Evolutionary conservation across 345 rosid species (phyloP).

Genomic region (Barbarea vulgaris): DNA sequence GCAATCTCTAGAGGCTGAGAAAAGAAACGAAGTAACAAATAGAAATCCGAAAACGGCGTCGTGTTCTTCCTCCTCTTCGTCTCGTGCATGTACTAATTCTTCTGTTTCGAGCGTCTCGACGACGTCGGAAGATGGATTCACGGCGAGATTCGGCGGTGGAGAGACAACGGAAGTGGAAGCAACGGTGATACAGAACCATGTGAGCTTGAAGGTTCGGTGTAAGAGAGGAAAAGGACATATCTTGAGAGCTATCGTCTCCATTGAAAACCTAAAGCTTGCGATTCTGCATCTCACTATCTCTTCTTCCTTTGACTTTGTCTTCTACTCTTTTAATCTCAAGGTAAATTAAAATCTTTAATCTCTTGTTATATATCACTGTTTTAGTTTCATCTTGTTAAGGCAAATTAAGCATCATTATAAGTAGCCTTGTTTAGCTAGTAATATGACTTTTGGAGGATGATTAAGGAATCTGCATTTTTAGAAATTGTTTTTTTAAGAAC

Average conservation of each 20-base stretch:
- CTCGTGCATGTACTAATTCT: conserved; percentile 37
- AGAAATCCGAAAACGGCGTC: conserved; percentile 37
- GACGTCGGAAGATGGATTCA: conserved; percentile 53
- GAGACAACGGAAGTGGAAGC: conserved; percentile 62
- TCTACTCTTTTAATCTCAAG: conserved; percentile 84
- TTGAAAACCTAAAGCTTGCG: conserved; percentile 60
- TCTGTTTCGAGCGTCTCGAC: conserved; percentile 31
- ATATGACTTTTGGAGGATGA: not conserved
- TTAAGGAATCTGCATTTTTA: not conserved
- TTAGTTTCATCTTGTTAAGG: not conserved
- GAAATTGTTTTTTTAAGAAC: not conserved
- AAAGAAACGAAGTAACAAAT: conserved; percentile 29
- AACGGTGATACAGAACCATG: conserved; percentile 58
- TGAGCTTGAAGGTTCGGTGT: conserved; percentile 64
- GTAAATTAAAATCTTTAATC: conserved; percentile 34
- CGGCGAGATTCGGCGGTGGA: conserved; percentile 45
- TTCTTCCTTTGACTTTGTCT: conserved; percentile 48
- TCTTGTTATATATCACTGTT: not conserved
- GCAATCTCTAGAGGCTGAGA: conserved; percentile 58
- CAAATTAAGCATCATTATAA: not conserved
- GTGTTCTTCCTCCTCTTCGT: conserved; percentile 35
- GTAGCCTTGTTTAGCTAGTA: not conserved
- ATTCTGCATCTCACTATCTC: conserved; percentile 69
- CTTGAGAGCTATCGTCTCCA: conserved; percentile 59
- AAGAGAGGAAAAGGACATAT: conserved; percentile 56